A percentile compares a stretch with the other conserved stretches of the same genome.
Evolutionary conservation across 1,284 basidiomycete genomes (phyloP).

Genomic region (Apiotrichum sp.): DNA sequence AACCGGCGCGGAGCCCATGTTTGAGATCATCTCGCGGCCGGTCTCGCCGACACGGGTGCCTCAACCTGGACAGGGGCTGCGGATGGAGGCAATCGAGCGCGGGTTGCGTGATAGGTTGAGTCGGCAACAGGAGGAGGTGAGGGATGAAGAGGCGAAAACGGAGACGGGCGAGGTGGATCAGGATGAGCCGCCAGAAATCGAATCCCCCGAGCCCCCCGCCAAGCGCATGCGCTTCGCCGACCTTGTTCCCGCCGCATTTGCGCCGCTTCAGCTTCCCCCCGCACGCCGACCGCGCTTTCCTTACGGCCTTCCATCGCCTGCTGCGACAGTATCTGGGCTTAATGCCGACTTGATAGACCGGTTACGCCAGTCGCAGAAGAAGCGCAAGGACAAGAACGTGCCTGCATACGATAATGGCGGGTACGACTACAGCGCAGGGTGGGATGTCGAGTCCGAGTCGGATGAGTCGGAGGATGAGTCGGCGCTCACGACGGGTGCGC

Average conservation of each 20-base stretch:
- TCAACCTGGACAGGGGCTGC: neutral
- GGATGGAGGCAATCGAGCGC: neutral
- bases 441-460: constrained; percentile 24
- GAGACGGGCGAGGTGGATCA: neutral
- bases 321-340: constrained; percentile 19
- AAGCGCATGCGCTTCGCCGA: constrained; percentile 10
- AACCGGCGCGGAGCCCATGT: neutral
- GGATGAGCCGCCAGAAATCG: neutral
- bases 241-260: constrained; percentile 30
- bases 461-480: constrained; percentile 21
- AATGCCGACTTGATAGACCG: constrained; percentile 27
- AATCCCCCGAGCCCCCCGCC: neutral
- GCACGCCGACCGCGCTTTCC: constrained; percentile 14
- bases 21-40: constrained; percentile 3
- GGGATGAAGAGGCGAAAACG: constrained; percentile 1
- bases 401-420: neutral
- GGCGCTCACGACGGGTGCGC: constrained; percentile 25
- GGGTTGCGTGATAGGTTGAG: neutral
- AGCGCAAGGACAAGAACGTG: constrained; percentile 3
- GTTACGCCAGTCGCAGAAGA: constrained; percentile 12
- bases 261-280: constrained; percentile 17
- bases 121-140: neutral
- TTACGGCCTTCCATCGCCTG: constrained; percentile 34
- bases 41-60: neutral
- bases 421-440: constrained; percentile 24